Conservation (phyloP, 768 basidiomycete genomes). For the Tylopilus sp. region DNA sequence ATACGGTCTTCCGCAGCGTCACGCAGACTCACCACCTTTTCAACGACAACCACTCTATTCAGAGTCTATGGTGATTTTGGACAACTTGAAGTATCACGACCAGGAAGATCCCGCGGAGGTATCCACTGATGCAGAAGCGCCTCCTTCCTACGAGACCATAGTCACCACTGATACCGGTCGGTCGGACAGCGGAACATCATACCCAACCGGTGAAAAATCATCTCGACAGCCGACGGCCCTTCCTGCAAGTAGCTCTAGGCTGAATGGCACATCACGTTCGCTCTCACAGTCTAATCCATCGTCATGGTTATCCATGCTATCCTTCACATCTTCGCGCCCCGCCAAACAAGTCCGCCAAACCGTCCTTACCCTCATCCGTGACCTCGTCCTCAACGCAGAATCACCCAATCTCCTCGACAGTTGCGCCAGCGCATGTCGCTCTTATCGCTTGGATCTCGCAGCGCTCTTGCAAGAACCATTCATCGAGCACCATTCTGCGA, state of each 20-base stretch:
- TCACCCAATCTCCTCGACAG: conserved; percentile 42
- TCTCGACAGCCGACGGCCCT: too few species aligned
- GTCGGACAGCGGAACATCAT: too few species aligned
- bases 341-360: conserved; percentile 50
- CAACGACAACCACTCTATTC: too few species aligned
- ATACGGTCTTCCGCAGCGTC: too few species aligned
- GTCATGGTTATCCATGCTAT: conserved; percentile 32
- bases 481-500: conserved; percentile 25
- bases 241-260: too few species aligned
- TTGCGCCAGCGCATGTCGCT: conserved; percentile 55
- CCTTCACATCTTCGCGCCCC: conserved; percentile 26
- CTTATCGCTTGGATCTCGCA: conserved; percentile 43
- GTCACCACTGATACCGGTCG: too few species aligned
- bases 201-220: too few species aligned
- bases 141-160: conserved; percentile 25
- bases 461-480: conserved; percentile 25
- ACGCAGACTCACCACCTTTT: too few species aligned
- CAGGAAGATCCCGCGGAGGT: too few species aligned
- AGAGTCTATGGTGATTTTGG: conserved; percentile 20
- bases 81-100: conserved; percentile 17
- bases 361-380: conserved; percentile 48
- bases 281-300: too few species aligned
- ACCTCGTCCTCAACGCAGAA: conserved; percentile 37
- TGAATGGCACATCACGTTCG: too few species aligned
- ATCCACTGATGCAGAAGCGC: conserved; percentile 13